Conservation (phyloP, 805 yeast genomes). For the Yarrowia divulgata region DNA sequence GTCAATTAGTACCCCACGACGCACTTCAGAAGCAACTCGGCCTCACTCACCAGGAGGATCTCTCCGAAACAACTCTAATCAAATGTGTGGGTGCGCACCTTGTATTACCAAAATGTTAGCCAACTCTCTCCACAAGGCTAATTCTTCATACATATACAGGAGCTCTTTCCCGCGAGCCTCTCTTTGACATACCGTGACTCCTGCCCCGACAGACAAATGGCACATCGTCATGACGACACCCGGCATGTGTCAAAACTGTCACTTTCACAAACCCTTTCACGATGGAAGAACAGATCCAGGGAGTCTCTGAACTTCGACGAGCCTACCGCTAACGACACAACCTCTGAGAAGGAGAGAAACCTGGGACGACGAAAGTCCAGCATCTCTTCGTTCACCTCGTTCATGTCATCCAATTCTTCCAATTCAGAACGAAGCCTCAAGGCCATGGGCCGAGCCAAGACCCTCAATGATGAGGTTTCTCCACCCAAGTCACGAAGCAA, state of each 20-base stretch:
- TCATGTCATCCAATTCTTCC: slow-evolving; percentile 24
- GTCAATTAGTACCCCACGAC: neutral
- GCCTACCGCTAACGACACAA: neutral
- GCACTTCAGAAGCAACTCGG: slow-evolving; percentile 24
- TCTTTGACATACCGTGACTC: neutral
- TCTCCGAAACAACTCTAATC: slow-evolving; percentile 32
- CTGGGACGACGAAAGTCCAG: slow-evolving; percentile 34
- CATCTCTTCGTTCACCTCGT: slow-evolving; percentile 30
- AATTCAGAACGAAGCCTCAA: slow-evolving; percentile 27
- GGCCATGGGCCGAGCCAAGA: slow-evolving; percentile 15
- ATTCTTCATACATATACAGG: slow-evolving; percentile 21
- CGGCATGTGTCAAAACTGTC: slow-evolving; percentile 36
- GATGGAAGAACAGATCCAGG: slow-evolving; percentile 29
- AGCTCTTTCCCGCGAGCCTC: neutral
- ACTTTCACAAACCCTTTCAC: slow-evolving; percentile 32
- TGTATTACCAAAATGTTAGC: slow-evolving; percentile 18
- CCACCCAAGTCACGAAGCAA: slow-evolving; percentile 19
- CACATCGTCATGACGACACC: slow-evolving; percentile 28
- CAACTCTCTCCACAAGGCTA: slow-evolving; percentile 32
- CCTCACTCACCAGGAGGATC: slow-evolving; percentile 34
- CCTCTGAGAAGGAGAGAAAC: neutral
- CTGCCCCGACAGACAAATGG: slow-evolving; percentile 9
- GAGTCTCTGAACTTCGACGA: slow-evolving; percentile 31
- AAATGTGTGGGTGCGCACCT: slow-evolving; percentile 8
- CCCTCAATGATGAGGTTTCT: slow-evolving; percentile 3